phyloP scores from a whole-genome alignment of 140 eudicot species.

The Anethum foeniculum region DNA sequence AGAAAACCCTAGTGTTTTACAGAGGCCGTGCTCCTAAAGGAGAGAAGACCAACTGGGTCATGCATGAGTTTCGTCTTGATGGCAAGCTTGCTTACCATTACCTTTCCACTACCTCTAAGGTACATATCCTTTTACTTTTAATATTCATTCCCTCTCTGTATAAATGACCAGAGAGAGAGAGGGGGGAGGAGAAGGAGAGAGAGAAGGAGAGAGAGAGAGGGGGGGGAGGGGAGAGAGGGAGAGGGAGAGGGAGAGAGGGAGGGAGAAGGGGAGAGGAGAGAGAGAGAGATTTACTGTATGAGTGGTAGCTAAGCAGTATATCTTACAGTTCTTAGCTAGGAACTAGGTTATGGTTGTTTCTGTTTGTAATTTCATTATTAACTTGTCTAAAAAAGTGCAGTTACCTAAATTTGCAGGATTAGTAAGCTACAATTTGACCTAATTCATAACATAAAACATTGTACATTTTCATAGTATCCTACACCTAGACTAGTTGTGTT shows the following conservation, averaged over 20 bases:
- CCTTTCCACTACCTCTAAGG: constrained; percentile 77
- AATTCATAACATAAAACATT: not conserved
- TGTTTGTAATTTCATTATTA: not conserved
- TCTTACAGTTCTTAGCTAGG: not conserved
- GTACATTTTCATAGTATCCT: not conserved
- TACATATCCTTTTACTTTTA: not conserved
- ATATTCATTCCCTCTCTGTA: not conserved
- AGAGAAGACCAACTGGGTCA: constrained; percentile 91
- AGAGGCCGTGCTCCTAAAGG: constrained; percentile 95
- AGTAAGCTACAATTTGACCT: not conserved
- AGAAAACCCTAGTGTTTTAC: constrained; percentile 95
- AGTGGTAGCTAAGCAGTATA: not conserved
- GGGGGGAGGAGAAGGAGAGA: not conserved
- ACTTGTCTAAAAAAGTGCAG: not conserved
- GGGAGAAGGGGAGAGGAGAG: not conserved
- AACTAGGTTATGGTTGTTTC: not conserved
- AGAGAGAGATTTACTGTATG: not conserved
- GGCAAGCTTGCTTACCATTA: constrained; percentile 86
- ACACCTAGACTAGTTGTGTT: not conserved
- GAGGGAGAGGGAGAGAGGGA: too few species aligned
- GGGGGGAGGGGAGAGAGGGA: not conserved
- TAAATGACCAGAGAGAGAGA: not conserved
- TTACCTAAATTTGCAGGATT: too few species aligned
- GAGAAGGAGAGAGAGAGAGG: not conserved
- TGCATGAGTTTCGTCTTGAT: constrained; percentile 95